Conservation (phyloP, 306 rosid species). For the Clitoria ternatea region DNA sequence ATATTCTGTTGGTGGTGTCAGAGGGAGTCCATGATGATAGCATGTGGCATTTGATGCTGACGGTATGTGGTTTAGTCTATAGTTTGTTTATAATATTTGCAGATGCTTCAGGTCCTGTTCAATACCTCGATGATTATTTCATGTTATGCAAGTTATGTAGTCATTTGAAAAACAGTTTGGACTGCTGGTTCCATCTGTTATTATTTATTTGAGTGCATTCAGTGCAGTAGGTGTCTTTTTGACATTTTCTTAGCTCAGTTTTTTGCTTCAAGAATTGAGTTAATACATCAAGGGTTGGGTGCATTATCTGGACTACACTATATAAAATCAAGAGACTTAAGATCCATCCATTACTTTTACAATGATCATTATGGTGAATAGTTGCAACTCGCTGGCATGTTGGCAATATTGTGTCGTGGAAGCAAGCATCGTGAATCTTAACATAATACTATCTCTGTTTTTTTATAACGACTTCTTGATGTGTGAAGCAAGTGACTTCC, state of each 20-base stretch:
- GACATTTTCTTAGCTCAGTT: not conserved
- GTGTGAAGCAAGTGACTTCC: not conserved
- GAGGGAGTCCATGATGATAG: conserved; percentile 73
- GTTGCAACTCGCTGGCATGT: not conserved
- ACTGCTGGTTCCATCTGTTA: not conserved
- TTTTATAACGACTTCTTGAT: not conserved
- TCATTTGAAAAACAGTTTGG: not conserved
- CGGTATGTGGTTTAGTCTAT: conserved; percentile 38
- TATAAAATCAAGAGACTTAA: not conserved
- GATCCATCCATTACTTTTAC: not conserved
- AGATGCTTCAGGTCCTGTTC: conserved; percentile 1
- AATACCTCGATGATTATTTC: not conserved
- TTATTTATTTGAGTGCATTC: not conserved
- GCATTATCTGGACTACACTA: not conserved
- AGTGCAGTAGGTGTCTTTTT: not conserved
- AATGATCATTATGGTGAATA: not conserved
- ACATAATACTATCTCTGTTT: not conserved
- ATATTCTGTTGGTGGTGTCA: conserved; percentile 74
- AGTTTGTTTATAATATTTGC: not conserved
- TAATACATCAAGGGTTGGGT: not conserved
- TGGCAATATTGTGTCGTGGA: not conserved
- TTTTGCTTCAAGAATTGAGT: not conserved
- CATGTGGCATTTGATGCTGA: conserved; percentile 83
- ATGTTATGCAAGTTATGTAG: not conserved
- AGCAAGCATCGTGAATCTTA: not conserved